Percentiles rank a stretch among this genome's conserved stretches.
Conservation (phyloP, 495 filamentous ascomycete genomes). For the Amniculicola lignicola region DNA sequence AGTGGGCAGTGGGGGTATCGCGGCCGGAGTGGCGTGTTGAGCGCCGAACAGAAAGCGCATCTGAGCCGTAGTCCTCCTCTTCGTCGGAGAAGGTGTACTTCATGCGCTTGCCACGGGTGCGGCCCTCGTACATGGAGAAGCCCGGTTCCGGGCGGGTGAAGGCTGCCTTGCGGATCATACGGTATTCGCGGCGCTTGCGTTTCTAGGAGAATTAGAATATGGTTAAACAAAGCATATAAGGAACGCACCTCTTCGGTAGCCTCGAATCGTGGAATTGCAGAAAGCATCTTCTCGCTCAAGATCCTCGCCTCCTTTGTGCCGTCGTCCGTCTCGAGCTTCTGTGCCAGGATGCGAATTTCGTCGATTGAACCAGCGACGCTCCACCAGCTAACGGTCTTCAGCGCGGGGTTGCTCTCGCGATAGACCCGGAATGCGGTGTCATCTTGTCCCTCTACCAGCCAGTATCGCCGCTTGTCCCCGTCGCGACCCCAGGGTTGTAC, state of each 20-base stretch:
- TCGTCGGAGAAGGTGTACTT: conserved; percentile 95
- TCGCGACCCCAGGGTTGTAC: conserved; percentile 94
- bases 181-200: conserved; percentile 88
- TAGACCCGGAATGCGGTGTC: conserved; percentile 95
- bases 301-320: conserved; percentile 72
- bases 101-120: conserved; percentile 90
- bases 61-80: conserved; percentile 68
- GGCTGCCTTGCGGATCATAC: conserved; percentile 76
- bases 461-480: conserved; percentile 86
- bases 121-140: conserved; percentile 92
- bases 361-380: conserved; percentile 87
- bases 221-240: conserved; percentile 2
- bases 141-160: conserved; percentile 86
- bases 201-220: conserved; percentile 53
- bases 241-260: conserved; percentile 79
- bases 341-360: conserved; percentile 69
- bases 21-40: conserved; percentile 73
- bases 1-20: conserved; percentile 57
- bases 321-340: conserved; percentile 70
- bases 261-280: conserved; percentile 89
- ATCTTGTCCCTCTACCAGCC: conserved; percentile 88
- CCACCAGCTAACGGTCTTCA: conserved; percentile 81
- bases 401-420: conserved; percentile 80
- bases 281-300: conserved; percentile 71
- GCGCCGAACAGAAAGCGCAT: conserved; percentile 60